Evolutionary conservation across 1,284 basidiomycete genomes (phyloP).

Genomic region (Microstroma glucosiphilum): DNA sequence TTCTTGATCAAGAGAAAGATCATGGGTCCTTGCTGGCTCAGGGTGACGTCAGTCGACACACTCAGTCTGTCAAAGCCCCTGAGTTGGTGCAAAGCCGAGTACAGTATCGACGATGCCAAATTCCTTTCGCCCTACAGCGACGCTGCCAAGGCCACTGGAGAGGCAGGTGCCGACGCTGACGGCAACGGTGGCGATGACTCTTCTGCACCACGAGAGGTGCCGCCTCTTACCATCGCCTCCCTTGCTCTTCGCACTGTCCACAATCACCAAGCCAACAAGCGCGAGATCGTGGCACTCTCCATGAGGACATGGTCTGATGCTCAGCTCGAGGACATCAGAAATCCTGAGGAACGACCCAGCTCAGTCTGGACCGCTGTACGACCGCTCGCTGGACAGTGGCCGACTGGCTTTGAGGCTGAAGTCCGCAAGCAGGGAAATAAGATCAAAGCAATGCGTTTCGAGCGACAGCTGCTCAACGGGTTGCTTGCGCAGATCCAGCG

Average conservation of each 20-base stretch:
- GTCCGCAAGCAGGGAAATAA: conserved; percentile 56
- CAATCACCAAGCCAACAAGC: conserved; percentile 87
- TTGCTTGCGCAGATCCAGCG: conserved; percentile 76
- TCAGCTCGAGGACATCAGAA: conserved; percentile 45
- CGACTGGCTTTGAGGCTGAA: conserved; percentile 67
- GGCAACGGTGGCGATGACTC: neutral
- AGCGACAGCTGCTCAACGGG: conserved; percentile 76
- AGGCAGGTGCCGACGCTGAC: neutral
- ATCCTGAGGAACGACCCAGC: conserved; percentile 62
- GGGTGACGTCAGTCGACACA: conserved; percentile 65
- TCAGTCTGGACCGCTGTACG: conserved; percentile 83
- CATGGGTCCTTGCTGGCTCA: conserved; percentile 97
- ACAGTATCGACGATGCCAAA: conserved; percentile 76
- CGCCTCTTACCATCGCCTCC: conserved; percentile 85
- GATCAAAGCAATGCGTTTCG: conserved; percentile 65
- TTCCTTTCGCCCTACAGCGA: conserved; percentile 77
- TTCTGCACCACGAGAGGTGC: conserved; percentile 69
- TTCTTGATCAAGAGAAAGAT: conserved; percentile 94
- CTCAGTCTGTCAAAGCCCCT: conserved; percentile 20
- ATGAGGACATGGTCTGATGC: conserved; percentile 73
- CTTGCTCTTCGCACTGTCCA: conserved; percentile 83
- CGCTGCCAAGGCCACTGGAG: conserved; percentile 56
- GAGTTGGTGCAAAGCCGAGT: conserved; percentile 67
- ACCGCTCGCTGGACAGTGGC: conserved; percentile 77
- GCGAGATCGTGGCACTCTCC: conserved; percentile 82